Evolutionary conservation across 768 basidiomycete species (phyloP), one percentile per base, ranked within the genome.

Genomic region (Collybia nuda): DNA sequence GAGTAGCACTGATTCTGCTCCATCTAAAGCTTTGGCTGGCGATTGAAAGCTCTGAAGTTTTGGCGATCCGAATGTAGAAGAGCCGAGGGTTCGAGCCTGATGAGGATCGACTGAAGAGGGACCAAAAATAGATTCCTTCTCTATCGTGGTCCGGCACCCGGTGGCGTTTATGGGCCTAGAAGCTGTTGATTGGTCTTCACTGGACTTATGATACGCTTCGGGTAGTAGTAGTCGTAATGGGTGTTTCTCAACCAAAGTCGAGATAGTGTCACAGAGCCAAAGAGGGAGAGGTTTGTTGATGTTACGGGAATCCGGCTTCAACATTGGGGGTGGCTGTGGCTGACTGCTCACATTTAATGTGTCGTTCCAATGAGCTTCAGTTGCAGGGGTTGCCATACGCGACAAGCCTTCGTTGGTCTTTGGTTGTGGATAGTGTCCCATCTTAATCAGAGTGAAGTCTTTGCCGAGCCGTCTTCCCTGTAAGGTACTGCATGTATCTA

Each of bases 191-290:
- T 26, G 24, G 4, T 26, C 24, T 26, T 26, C 32, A 11, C 12
- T 32, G 7, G 24, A 26, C 14, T 32, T 32, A 11, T 32, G 46
- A 38, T 37, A 28, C 2, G 46, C 39, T 38, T 22, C 54, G 11
- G 72, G 71, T 21, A 76, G 54, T 19, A 82, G 69, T 7, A 70
- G 56, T 8, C 79, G 74, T 7, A 82, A 60, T 28, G 81, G 81
- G 59, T 84, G 76, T 26, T 68, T 64, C 14, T 66, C 55, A 11
- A 71, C 61, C 17, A 86, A 68, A 19, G 70, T 70, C 40, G 68
- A 69, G 44, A 88, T 76, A 3, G 83, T 81, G 35, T 68, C 60
- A 21, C 70, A 68, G 12, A 86, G 73, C 86, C 86, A 88, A 21
- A 62, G 57, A 3, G 85, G 85, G 19, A 86, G 66, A 3, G 69